Conservation (phyloP, 1,139 yeast genomes). For the Yarrowia galli region DNA sequence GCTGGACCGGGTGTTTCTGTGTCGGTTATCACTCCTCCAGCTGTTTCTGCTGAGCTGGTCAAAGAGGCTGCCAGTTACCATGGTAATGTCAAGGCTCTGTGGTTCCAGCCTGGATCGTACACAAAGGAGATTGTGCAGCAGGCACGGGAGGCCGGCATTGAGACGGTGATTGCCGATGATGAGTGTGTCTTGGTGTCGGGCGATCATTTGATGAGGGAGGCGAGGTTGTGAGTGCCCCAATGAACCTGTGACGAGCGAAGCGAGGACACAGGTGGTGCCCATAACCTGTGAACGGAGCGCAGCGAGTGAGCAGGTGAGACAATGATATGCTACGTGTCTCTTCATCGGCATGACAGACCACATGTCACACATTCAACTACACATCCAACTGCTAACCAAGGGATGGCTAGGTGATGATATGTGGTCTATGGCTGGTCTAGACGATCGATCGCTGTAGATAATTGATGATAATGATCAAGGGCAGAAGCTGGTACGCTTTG, state of each 20-base stretch:
- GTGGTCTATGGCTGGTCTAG: too few relatives aligned
- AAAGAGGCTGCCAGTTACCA: conserved; percentile 31
- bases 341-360: too few relatives aligned
- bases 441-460: too few relatives aligned
- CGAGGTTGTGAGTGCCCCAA: conserved; percentile 43
- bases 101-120: conserved; percentile 87
- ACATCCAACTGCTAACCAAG: too few relatives aligned
- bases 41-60: conserved; percentile 60
- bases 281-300: too few relatives aligned
- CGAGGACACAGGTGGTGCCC: neutral
- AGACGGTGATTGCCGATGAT: conserved; percentile 61
- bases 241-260: neutral
- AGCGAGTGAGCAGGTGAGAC: too few relatives aligned
- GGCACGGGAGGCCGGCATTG: conserved; percentile 51
- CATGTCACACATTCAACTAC: too few relatives aligned
- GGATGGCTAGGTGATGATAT: too few relatives aligned
- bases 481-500: too few relatives aligned
- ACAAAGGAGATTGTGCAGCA: conserved; percentile 60
- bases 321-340: too few relatives aligned
- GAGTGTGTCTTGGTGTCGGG: conserved; percentile 77
- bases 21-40: conserved; percentile 74
- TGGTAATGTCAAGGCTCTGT: conserved; percentile 60
- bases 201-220: conserved; percentile 54
- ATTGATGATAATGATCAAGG: too few relatives aligned
- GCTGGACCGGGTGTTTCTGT: conserved; percentile 37